Conservation (phyloP, 768 basidiomycete genomes). For the Tubosaeta sp. region DNA sequence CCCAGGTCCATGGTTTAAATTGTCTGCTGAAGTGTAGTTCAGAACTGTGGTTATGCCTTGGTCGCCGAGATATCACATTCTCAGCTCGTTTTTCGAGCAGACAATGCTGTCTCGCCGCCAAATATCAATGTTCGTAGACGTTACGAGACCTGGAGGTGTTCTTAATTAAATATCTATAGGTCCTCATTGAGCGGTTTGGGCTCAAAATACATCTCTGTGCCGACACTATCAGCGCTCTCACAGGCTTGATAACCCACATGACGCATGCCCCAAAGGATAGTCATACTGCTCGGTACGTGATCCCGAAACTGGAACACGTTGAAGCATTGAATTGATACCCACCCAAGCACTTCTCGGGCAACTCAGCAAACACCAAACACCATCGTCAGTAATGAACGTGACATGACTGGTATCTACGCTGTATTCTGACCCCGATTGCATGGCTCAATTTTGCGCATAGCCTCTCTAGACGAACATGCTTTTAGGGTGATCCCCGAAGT, state of each 20-base stretch:
- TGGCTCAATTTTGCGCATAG: constrained; percentile 32
- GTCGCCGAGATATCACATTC: constrained; percentile 56
- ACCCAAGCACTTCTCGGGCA: constrained; percentile 8
- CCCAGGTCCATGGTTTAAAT: background rate
- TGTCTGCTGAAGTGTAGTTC: constrained; percentile 4
- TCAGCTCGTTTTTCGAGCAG: constrained; percentile 37
- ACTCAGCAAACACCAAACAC: constrained; percentile 6
- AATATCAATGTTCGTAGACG: constrained; percentile 37
- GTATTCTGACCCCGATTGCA: background rate
- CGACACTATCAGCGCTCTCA: constrained; percentile 62
- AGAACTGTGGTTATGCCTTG: constrained; percentile 68
- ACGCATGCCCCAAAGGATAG: constrained; percentile 37
- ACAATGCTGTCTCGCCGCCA: constrained; percentile 27
- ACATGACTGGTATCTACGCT: constrained; percentile 28
- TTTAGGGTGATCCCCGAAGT: constrained; percentile 74
- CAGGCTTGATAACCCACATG: constrained; percentile 52
- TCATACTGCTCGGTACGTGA: constrained; percentile 25
- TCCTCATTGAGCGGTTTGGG: constrained; percentile 48
- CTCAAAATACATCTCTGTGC: constrained; percentile 71
- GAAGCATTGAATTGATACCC: background rate
- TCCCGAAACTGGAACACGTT: background rate
- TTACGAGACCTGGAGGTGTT: background rate
- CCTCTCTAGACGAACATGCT: constrained; percentile 77
- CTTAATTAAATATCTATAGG: constrained; percentile 34
- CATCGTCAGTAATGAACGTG: constrained; percentile 3